These are phyloP conservation scores for Kazachstania psychrophila DNA, from an alignment of 805 yeast species.

Conservation along the genomic window DNA sequence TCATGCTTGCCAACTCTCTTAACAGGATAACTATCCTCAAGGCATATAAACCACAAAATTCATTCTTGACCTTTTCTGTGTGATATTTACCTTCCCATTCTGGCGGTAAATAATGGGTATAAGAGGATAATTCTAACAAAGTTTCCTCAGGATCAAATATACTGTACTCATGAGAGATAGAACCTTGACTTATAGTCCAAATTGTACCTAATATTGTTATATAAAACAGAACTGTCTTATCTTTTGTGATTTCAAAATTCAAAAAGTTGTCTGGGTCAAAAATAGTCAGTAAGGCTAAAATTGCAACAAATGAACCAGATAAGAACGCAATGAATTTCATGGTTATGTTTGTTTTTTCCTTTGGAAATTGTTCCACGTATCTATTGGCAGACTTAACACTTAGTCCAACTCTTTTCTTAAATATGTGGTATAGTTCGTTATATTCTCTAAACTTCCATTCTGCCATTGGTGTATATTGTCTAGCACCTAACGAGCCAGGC, in stretches of 20 bases:
- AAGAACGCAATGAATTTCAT: constrained; percentile 60
- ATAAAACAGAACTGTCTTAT: constrained; percentile 75
- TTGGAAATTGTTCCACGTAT: constrained; percentile 87
- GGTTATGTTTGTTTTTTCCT: constrained; percentile 51
- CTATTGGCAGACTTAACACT: constrained; percentile 73
- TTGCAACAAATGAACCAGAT: constrained; percentile 83
- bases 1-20: constrained; percentile 71
- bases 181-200: constrained; percentile 72
- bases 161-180: constrained; percentile 52
- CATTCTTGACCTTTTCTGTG: constrained; percentile 72
- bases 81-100: constrained; percentile 83
- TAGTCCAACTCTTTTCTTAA: constrained; percentile 65
- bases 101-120: constrained; percentile 82
- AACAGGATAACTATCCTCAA: constrained; percentile 60
- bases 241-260: constrained; percentile 78
- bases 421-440: constrained; percentile 85
- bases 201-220: constrained; percentile 81
- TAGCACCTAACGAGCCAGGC: constrained; percentile 70
- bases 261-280: constrained; percentile 87
- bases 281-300: constrained; percentile 64
- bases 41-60: constrained; percentile 72
- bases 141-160: constrained; percentile 93
- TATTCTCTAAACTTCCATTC: constrained; percentile 93
- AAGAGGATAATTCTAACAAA: constrained; percentile 68
- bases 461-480: constrained; percentile 90